Conservation (phyloP, 2,329 filamentous ascomycete genomes). For the Diaporthe sp. region DNA sequence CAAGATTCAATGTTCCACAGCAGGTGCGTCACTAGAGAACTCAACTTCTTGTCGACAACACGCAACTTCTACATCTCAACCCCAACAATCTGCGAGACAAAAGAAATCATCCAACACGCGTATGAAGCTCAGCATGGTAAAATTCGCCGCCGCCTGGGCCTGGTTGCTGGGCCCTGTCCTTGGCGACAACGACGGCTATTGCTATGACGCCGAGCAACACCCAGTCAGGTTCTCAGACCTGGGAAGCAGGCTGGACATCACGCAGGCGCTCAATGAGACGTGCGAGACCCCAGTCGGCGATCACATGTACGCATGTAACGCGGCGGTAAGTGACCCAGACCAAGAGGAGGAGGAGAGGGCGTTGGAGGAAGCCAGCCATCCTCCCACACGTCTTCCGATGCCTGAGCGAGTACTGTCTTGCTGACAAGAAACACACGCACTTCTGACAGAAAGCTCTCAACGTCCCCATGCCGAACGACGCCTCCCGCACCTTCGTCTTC, state of each 20-base stretch:
- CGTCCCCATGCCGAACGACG: neutral
- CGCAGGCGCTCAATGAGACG: conserved; percentile 13
- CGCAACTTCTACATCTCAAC: neutral
- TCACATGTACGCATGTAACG: neutral
- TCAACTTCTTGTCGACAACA: neutral
- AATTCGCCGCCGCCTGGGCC: neutral
- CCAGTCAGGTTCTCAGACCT: neutral
- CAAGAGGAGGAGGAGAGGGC: neutral
- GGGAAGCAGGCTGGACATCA: conserved; percentile 1
- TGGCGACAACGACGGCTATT: neutral
- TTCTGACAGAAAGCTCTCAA: neutral
- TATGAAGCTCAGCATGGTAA: neutral
- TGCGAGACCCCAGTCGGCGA: neutral
- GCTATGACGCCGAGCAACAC: conserved; percentile 8
- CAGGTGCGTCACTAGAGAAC: neutral
- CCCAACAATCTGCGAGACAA: too few species aligned
- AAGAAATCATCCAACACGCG: neutral
- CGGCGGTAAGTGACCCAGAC: neutral
- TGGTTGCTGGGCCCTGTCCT: neutral
- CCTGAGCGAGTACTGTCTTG: neutral
- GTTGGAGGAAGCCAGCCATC: neutral
- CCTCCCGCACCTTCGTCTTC: neutral
- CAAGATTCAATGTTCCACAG: neutral
- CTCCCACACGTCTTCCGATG: neutral
- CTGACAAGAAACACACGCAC: neutral